Conservation (phyloP, 148 eudicot species). For the Amaranthus hypochondriacus region DNA sequence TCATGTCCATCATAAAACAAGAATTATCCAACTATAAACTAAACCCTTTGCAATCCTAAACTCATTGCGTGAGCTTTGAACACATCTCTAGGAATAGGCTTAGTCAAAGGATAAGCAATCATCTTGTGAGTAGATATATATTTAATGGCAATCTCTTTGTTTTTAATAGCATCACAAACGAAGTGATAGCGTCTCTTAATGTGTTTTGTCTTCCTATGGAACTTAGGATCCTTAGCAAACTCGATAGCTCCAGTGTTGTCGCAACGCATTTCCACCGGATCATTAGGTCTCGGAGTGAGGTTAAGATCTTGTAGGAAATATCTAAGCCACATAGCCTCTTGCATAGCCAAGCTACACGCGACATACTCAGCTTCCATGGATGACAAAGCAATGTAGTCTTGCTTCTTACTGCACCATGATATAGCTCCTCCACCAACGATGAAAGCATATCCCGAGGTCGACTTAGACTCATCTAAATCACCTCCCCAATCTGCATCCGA, state of each 20-base stretch:
- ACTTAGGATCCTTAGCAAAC: constrained; percentile 1
- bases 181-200: not conserved
- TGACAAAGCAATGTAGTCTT: not conserved
- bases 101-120: not conserved
- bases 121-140: constrained; percentile 2
- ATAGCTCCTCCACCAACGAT: not conserved
- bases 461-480: not conserved
- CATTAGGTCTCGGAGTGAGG: not conserved
- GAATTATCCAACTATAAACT: too few species aligned
- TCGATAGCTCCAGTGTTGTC: not conserved
- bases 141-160: not conserved
- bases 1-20: too few species aligned
- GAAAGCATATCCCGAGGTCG: not conserved
- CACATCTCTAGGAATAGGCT: too few species aligned
- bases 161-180: not conserved
- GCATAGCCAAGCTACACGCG: not conserved
- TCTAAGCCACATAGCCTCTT: too few species aligned
- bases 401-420: constrained; percentile 8
- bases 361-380: not conserved
- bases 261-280: not conserved
- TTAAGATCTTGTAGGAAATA: too few species aligned
- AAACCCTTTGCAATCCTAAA: too few species aligned
- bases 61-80: too few species aligned
- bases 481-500: too few species aligned
- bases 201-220: not conserved